A percentile compares a stretch with the other conserved stretches of the same genome.
phyloP scores from a whole-genome alignment of 495 filamentous ascomycete genomes.

The Coniosporium apollinis region DNA sequence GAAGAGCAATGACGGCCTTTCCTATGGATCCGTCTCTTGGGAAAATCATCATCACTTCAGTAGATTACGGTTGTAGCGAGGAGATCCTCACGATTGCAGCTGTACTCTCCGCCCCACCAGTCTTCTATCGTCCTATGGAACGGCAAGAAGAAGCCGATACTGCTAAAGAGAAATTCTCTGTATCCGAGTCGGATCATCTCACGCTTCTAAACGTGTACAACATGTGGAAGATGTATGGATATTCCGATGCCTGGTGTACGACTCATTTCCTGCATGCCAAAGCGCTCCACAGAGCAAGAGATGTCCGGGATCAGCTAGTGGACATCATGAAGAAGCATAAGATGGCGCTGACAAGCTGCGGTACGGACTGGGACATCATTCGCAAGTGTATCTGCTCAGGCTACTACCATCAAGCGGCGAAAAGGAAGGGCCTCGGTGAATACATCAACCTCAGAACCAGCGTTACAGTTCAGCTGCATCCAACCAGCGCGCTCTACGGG shows the following conservation, averaged over 20 bases:
- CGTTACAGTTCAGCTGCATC: conserved; percentile 85
- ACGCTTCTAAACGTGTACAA: conserved; percentile 92
- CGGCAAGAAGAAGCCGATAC: conserved; percentile 93
- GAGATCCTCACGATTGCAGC: conserved; percentile 97
- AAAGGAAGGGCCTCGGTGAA: conserved; percentile 90
- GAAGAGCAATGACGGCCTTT: conserved; percentile 88
- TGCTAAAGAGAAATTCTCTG: conserved; percentile 96
- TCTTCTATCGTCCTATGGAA: conserved; percentile 96
- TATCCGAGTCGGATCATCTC: conserved; percentile 91
- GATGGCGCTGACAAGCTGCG: conserved; percentile 74
- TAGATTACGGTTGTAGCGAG: conserved; percentile 82
- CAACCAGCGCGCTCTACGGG: conserved; percentile 82
- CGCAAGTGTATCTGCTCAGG: conserved; percentile 94
- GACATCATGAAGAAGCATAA: conserved; percentile 94
- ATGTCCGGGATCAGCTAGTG: conserved; percentile 80
- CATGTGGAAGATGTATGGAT: conserved; percentile 86
- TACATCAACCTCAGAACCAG: conserved; percentile 92
- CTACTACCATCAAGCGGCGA: conserved; percentile 97
- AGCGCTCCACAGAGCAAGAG: conserved; percentile 73
- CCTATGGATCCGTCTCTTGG: conserved; percentile 92
- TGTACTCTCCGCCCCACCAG: conserved; percentile 91
- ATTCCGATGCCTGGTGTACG: conserved; percentile 79
- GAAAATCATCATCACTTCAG: conserved; percentile 80
- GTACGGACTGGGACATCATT: conserved; percentile 92
- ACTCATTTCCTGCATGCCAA: conserved; percentile 90